Evolutionary conservation across 192 early-diverging fungal genomes (phyloP), one percentile per base, ranked within the genome.

Genomic region (Coemansia sp.): DNA sequence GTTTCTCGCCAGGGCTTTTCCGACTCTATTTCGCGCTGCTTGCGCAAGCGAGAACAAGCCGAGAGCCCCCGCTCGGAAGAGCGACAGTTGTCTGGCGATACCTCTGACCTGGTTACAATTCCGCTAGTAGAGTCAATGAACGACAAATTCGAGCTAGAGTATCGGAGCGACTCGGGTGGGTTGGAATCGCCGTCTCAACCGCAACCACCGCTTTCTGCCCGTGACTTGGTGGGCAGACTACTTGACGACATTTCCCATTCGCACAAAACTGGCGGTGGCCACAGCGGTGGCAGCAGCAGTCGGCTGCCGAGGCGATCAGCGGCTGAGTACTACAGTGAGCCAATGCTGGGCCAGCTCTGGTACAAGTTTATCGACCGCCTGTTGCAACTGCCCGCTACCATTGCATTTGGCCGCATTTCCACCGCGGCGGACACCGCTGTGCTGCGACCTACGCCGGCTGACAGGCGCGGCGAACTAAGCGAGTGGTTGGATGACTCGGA

Each of bases 261-360:
- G 15, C 65, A 39, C 22, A 45, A 25, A 14, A n/a, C n/a, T n/a
- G n/a, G n/a, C n/a, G n/a, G n/a, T n/a, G n/a, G n/a, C n/a, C n/a
- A n/a, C n/a, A n/a, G n/a, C n/a, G n/a, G n/a, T n/a, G 47, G 42
- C 9, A 19, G 47, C 1, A 15, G 10, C 24, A 51, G 11, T 25
- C 24, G 14, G 47, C 47, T 20, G 14, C 5, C 32, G 24, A 65
- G 49, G 45, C 46, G 42, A 17, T 56, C 49, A 4, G 14, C 37
- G 10, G 40, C 25, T 17, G 62, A 73, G 22, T 73, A 68, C 56
- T 69, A 66, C 59, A 65, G 70, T 24, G 15, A 31, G 12, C 17
- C 17, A 1, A 62, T 70, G 24, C 35, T 67, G 29, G 59, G 63
- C 2, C 58, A 38, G 14, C 57, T 79, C 25, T 79, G 76, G 76